phyloP scores from a whole-genome alignment of 768 basidiomycete genomes.

The Tylopilus plumbeoviolaceoides region DNA sequence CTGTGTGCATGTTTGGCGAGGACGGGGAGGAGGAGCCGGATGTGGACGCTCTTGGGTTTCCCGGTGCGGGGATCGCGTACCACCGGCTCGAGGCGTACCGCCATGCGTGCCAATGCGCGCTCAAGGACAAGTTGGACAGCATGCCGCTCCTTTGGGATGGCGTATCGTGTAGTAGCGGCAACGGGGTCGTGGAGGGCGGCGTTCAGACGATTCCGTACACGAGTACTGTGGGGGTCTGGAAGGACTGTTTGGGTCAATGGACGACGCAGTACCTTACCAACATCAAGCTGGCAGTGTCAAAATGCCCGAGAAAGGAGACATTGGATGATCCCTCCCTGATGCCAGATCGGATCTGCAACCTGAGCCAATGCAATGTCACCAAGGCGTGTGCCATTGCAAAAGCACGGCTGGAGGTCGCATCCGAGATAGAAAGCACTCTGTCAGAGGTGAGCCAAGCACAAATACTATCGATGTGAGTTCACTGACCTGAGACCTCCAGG shows the following conservation, averaged over 20 bases:
- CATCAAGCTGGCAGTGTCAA: neutral
- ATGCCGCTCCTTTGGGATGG: neutral
- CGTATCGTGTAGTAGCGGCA: neutral
- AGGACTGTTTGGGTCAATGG: neutral
- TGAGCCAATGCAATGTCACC: neutral
- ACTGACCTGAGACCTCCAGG: neutral
- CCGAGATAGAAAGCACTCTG: neutral
- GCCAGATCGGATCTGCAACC: neutral
- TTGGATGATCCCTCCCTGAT: neutral
- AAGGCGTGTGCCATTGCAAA: neutral
- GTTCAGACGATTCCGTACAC: neutral
- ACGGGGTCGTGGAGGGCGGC: neutral
- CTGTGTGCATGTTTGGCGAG: neutral
- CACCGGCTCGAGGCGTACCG: conserved; percentile 1
- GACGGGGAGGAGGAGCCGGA: neutral
- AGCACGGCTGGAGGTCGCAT: neutral
- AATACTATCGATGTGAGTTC: neutral
- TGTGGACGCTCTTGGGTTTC: neutral
- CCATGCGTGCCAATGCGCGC: neutral
- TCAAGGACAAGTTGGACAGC: neutral
- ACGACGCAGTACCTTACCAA: neutral
- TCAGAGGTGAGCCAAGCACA: neutral
- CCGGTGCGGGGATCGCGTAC: neutral
- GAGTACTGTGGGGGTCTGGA: neutral
- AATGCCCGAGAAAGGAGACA: neutral